These are phyloP conservation scores for Kodamaea arcana DNA, from an alignment of 1,139 yeast species.

Conservation along the genomic window DNA sequence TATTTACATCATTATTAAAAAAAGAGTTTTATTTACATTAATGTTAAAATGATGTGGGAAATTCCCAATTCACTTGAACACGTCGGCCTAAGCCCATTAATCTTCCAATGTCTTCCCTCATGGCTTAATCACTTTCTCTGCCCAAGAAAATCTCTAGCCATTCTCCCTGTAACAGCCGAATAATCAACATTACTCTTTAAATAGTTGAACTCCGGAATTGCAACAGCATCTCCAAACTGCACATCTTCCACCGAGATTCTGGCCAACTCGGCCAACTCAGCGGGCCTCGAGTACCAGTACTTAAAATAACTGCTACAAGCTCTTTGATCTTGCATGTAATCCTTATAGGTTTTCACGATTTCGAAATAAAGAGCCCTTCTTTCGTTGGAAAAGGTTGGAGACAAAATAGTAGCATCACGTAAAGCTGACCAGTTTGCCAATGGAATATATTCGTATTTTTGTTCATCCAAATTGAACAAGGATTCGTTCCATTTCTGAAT, in stretches of 20 bases:
- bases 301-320: slow-evolving; percentile 17
- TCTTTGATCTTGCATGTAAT: slow-evolving; percentile 39
- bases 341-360: slow-evolving; percentile 48
- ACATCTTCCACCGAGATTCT: slow-evolving; percentile 19
- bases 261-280: slow-evolving; percentile 18
- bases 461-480: slow-evolving; percentile 48
- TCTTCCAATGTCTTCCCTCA: too few relatives aligned
- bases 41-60: too few relatives aligned
- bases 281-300: slow-evolving; percentile 29
- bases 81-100: too few relatives aligned
- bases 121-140: neutral
- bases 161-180: slow-evolving; percentile 18
- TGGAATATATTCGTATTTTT: slow-evolving; percentile 60
- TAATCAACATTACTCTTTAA: slow-evolving; percentile 31
- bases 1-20: too few relatives aligned
- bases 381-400: slow-evolving; percentile 30
- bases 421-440: slow-evolving; percentile 88
- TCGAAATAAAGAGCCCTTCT: slow-evolving; percentile 57
- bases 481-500: slow-evolving; percentile 60
- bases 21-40: too few relatives aligned
- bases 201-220: slow-evolving; percentile 23
- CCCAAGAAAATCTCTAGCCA: slow-evolving; percentile 5
- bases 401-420: slow-evolving; percentile 68
- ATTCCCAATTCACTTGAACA: too few relatives aligned
- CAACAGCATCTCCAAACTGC: slow-evolving; percentile 12